These are phyloP conservation scores for Fusarium oligoseptatum DNA, from an alignment of 2,329 filamentous ascomycete species.

Conservation along the genomic window DNA sequence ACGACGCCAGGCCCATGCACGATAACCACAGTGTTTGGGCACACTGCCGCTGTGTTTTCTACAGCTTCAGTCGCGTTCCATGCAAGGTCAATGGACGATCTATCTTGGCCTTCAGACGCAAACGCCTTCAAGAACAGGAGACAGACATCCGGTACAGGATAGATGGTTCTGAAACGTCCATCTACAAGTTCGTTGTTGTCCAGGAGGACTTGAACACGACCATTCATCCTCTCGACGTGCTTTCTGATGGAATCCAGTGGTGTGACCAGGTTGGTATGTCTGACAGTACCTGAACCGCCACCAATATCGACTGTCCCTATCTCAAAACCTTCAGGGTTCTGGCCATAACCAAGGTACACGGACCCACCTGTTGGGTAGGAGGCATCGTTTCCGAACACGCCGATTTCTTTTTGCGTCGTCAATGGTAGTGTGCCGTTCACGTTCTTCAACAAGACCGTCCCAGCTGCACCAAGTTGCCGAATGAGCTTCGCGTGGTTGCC, in stretches of 20 bases:
- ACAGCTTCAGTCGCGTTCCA: conserved; percentile 74
- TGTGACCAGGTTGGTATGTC: conserved; percentile 66
- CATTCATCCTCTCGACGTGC: conserved; percentile 55
- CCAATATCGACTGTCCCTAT: conserved; percentile 63
- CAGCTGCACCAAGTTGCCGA: conserved; percentile 52
- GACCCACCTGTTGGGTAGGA: background rate
- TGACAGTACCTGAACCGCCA: conserved; percentile 66
- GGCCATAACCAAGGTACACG: background rate
- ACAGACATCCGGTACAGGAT: conserved; percentile 70
- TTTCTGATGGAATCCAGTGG: conserved; percentile 66
- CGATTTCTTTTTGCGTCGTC: conserved; percentile 61
- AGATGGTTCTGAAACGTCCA: conserved; percentile 57
- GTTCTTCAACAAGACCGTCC: conserved; percentile 49
- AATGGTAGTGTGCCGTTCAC: conserved; percentile 69
- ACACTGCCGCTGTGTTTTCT: conserved; percentile 59
- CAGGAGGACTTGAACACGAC: conserved; percentile 55
- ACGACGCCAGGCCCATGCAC: conserved; percentile 73
- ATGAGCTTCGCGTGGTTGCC: conserved; percentile 48
- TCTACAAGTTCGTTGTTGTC: conserved; percentile 52
- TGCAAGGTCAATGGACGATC: conserved; percentile 62
- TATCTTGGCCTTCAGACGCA: conserved; percentile 72
- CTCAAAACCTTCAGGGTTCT: conserved; percentile 3
- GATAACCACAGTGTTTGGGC: conserved; percentile 63
- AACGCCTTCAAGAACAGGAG: conserved; percentile 74
- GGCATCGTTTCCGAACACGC: conserved; percentile 17